phyloP scores from a whole-genome alignment of 2,329 filamentous ascomycete genomes.

The Fusarium begoniae region DNA sequence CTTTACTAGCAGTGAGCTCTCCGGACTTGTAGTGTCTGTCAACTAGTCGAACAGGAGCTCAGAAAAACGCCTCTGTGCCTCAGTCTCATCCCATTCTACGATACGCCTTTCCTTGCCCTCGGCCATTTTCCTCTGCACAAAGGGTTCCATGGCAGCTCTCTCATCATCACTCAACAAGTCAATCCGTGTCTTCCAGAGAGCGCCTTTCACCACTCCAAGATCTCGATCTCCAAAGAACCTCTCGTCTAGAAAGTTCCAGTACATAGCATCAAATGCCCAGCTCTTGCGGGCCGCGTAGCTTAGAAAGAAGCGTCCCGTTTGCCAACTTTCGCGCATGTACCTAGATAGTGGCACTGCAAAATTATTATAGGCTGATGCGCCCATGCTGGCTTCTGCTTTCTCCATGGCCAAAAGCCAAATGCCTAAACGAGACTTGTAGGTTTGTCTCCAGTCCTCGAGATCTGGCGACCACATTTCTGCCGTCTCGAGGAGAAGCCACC shows the following conservation, averaged over 20 bases:
- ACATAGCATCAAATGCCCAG: neutral
- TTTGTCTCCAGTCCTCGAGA: neutral
- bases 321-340: constrained; percentile 46
- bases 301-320: neutral
- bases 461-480: neutral
- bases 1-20: neutral
- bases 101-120: constrained; percentile 39
- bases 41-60: neutral
- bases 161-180: constrained; percentile 42
- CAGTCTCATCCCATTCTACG: constrained; percentile 37
- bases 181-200: constrained; percentile 44
- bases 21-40: neutral
- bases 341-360: constrained; percentile 37
- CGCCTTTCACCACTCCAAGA: constrained; percentile 2
- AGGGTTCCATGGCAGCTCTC: constrained; percentile 40
- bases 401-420: neutral
- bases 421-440: neutral
- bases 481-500: neutral
- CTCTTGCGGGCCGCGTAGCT: neutral
- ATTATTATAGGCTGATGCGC: neutral
- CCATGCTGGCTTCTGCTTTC: neutral
- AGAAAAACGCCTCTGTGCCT: neutral
- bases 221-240: constrained; percentile 41
- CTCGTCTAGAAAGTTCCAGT: neutral
- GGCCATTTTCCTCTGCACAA: constrained; percentile 46